Evolutionary conservation across 2,329 filamentous ascomycete species (phyloP).

Genomic region (Tolypocladium tundrense): DNA sequence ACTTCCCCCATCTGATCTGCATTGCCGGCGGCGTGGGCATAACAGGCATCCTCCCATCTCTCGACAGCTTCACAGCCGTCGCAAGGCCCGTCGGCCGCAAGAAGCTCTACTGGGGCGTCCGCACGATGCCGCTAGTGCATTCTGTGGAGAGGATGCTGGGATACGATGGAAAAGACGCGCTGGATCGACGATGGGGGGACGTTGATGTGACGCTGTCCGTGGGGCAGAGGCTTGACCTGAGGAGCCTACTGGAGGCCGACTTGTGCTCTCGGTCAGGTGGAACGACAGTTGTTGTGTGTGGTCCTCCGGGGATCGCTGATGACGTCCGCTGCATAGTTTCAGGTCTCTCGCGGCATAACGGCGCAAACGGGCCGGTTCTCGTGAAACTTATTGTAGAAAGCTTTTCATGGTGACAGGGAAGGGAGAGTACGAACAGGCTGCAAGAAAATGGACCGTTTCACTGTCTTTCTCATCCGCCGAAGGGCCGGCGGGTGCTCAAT

Average conservation of each 20-base stretch:
- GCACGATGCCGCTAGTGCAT: constrained; percentile 10
- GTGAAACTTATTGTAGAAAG: constrained; percentile 7
- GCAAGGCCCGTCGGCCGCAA: constrained; percentile 5
- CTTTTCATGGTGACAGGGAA: constrained; percentile 4
- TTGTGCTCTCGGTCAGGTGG: constrained; percentile 6
- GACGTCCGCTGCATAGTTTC: constrained; percentile 9
- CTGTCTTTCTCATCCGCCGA: too few relatives aligned
- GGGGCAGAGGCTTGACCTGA: constrained; percentile 9
- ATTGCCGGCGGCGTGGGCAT: constrained; percentile 20
- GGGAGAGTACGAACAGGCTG: too few relatives aligned
- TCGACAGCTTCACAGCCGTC: constrained; percentile 6
- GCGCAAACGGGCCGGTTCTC: constrained; percentile 3
- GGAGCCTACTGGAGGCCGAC: constrained; percentile 7
- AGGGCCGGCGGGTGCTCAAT: too few relatives aligned
- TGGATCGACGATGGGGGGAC: constrained; percentile 7
- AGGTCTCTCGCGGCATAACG: constrained; percentile 2
- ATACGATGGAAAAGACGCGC: background rate
- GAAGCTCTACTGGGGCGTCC: constrained; percentile 13
- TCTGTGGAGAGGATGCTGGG: constrained; percentile 10
- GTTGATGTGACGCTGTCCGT: constrained; percentile 11
- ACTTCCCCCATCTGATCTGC: constrained; percentile 15
- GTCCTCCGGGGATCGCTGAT: constrained; percentile 11
- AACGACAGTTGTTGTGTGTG: constrained; percentile 12
- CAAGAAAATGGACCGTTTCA: too few relatives aligned
- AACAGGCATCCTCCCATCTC: constrained; percentile 16